A percentile compares a stretch with the other conserved stretches of the same genome.
Conservation (phyloP, 2,329 filamentous ascomycete species). For the Botrytis tulipae region DNA sequence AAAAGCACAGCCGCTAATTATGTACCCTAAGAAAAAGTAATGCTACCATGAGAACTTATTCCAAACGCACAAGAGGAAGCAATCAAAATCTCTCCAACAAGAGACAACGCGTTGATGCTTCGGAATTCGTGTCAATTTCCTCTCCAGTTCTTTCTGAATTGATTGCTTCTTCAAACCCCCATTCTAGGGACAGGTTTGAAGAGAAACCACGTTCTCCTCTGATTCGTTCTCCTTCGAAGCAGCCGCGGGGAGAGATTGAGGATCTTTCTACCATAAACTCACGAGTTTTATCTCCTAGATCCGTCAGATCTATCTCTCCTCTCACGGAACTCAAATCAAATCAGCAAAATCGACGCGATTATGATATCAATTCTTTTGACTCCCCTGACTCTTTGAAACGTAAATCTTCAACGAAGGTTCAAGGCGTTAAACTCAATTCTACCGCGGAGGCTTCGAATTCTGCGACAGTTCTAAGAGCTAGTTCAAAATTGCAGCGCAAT, state of each 20-base stretch:
- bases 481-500: neutral
- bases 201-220: neutral
- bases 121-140: slow-evolving; percentile 3
- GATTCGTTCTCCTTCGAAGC: neutral
- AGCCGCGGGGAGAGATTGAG: neutral
- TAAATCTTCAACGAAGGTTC: neutral
- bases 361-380: neutral
- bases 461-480: neutral
- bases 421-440: neutral
- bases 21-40: slow-evolving; percentile 4
- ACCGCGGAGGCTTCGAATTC: neutral
- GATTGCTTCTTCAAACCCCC: neutral
- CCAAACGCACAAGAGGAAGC: slow-evolving; percentile 17
- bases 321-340: neutral
- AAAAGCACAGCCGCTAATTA: slow-evolving; percentile 3
- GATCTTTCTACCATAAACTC: neutral
- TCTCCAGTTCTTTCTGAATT: neutral
- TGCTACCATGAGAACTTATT: slow-evolving; percentile 20
- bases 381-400: neutral
- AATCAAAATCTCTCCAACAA: slow-evolving; percentile 19
- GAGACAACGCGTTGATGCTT: slow-evolving; percentile 25
- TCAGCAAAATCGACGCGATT: slow-evolving; percentile 16
- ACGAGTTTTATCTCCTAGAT: neutral
- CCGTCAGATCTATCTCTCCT: neutral
- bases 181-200: neutral